Base-by-base conservation (phyloP, 208 protist species). In the Vickermania ingenoplastis region DNA sequence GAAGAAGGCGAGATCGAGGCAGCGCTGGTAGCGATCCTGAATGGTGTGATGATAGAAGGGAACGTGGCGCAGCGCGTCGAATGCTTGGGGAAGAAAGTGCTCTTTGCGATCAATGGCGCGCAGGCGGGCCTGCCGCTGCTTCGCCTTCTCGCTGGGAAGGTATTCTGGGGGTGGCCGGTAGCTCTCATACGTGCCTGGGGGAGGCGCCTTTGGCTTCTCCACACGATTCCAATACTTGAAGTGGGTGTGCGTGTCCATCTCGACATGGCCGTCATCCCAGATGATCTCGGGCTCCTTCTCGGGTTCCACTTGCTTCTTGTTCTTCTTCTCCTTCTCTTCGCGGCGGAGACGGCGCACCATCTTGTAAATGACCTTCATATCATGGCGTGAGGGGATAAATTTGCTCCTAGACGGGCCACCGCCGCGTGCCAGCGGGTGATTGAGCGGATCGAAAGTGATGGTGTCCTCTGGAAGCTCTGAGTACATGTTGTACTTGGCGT, bases 131-230 rank as follows among this genome's bases (percentile, higher is more conserved):
- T 95, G 97, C 14, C 78, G 76, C 59, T 96, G 72, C 56, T 83
- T 68, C 56, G 96, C 91, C 57, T 83, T 82, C 57, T 97, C 81
- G 31, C 89, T 96, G 22, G 89, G 82, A 36, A 99, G 79, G 69
- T 99, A 99, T 78, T 99, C 97, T 17, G 86, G 67, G 1, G 98
- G 97, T 29, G 98, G 98, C 56, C 99, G 99, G 85, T 99, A 99
- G 48, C 95, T 97, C 63, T 98, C 92, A 53, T 93, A 95, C 61
- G 98, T 97, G 49, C 87, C 89, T n/a, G 93, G 93, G 25, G 96
- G 86, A 26, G 87, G 72, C 7, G 77, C 53, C 57, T 81, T 83
- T 22, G 85, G 77, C 69, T 95, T 95, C 14, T 75, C 73, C 7
- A 95, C 61, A 57, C 83, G 81, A 71, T 94, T 87, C 68, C 76